Evolutionary conservation across 192 early-diverging fungal species (phyloP), one percentile per base, ranked within the genome.

Genomic region (Coemansia sp.): DNA sequence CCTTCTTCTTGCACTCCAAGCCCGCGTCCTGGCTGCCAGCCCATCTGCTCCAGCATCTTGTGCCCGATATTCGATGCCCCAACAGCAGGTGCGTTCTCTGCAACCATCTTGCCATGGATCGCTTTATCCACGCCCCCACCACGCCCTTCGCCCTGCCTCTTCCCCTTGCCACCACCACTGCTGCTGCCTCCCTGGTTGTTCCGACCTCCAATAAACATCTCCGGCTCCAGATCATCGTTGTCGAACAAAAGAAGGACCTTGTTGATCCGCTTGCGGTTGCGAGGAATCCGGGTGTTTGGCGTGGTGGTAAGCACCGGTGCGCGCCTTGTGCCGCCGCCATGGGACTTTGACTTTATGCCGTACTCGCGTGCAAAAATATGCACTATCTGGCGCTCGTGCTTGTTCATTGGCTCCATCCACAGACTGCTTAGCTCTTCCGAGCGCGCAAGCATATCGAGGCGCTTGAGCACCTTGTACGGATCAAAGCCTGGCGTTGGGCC

Each of bases 11-110:
- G 64, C 55, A 51, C 70, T 0, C 81, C 81, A 17, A 83, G 81
- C 1, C 81, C 76, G 64, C 71, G 66, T 20, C 81, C 81, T 8
- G 81, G 81, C 60, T 70, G 67, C 81, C 81, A 83, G 22, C 81
- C 81, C 81, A 83, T 83, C 65, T 83, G 75, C 62, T 68, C 59
- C 51, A 83, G 67, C 76, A 83, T 77, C 72, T 75, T 70, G 62
- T 83, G 81, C 16, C 81, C 81, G 65, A 83, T 74, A 53, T 83
- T 83, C 10, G 81, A 75, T 9, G 68, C 60, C 2, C 81, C 73
- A 12, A 83, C 76, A n/a, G 64, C 76, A 7, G 81, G 81, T 1
- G 76, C 81, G 20, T 65, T 32, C 41, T 74, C 72, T 13, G 64
- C 81, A 46, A 83, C 81, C 61, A 78, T 64, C 42, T 69, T 75